These are phyloP conservation scores for Zygosaccharomyces rouxii DNA, from an alignment of 805 yeast species.

Conservation along the genomic window DNA sequence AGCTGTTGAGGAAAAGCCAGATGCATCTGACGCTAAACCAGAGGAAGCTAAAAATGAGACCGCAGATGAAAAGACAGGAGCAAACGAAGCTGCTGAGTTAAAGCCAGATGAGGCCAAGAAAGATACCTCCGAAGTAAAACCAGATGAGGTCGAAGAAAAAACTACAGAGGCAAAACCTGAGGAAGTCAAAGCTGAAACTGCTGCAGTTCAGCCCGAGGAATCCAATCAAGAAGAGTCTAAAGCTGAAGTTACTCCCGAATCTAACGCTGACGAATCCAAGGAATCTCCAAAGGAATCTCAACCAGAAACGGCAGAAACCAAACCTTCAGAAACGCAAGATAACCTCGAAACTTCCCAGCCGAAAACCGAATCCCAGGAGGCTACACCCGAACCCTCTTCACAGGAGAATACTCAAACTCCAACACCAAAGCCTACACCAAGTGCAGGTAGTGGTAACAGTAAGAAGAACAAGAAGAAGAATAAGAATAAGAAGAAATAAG, in stretches of 20 bases:
- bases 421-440: constrained; percentile 5
- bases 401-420: constrained; percentile 6
- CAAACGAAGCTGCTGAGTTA: not conserved
- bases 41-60: constrained; percentile 5
- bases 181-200: not conserved
- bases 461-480: constrained; percentile 38
- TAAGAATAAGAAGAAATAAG: constrained; percentile 21
- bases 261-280: not conserved
- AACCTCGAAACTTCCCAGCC: constrained; percentile 10
- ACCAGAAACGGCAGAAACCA: not conserved
- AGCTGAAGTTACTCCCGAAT: too few relatives aligned
- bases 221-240: too few relatives aligned
- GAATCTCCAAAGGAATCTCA: not conserved
- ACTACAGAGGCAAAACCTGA: not conserved
- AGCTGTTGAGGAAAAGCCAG: constrained; percentile 4
- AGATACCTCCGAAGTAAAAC: not conserved
- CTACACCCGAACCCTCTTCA: constrained; percentile 2
- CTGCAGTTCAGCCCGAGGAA: not conserved
- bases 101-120: not conserved
- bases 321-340: constrained; percentile 9
- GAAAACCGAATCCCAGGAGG: constrained; percentile 13
- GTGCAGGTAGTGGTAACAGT: constrained; percentile 5
- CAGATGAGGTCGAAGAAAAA: not conserved
- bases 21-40: constrained; percentile 4
- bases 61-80: not conserved